Evolutionary conservation across 331 rosid species (phyloP).

Genomic region (Rhamnella rubrinervis): DNA sequence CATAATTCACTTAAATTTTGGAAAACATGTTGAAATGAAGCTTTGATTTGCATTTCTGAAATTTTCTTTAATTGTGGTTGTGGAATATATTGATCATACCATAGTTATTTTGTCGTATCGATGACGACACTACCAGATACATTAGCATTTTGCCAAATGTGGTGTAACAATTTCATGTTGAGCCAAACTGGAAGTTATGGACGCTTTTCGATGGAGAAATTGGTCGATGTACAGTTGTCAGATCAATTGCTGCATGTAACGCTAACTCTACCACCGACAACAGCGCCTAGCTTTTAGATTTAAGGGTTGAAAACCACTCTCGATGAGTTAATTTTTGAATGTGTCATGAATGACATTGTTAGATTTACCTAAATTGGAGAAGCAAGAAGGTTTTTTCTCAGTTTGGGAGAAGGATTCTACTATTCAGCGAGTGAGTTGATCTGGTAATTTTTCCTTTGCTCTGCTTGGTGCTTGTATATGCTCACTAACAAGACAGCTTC

Average conservation of each 20-base stretch:
- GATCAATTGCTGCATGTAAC: constrained; percentile 30
- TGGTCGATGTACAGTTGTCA: constrained; percentile 33
- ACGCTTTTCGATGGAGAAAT: constrained; percentile 15
- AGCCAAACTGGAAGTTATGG: constrained; percentile 25
- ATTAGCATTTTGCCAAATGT: constrained; percentile 10
- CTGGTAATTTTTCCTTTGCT: constrained; percentile 16
- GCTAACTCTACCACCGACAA: constrained; percentile 10
- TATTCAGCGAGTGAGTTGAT: constrained; percentile 6
- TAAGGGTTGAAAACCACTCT: not conserved
- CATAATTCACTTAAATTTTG: no score
- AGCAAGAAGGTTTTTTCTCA: not conserved
- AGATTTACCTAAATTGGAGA: constrained; percentile 16
- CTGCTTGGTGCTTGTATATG: constrained; percentile 4
- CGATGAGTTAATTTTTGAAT: not conserved
- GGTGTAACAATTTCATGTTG: constrained; percentile 12
- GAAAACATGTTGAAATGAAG: not conserved
- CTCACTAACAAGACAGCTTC: constrained; percentile 1
- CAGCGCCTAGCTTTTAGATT: constrained; percentile 3
- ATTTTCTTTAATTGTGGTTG: not conserved
- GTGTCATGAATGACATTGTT: constrained; percentile 4
- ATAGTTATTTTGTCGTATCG: constrained; percentile 18
- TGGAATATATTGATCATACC: constrained; percentile 3
- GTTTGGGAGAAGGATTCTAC: constrained; percentile 3
- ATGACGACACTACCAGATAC: constrained; percentile 9
- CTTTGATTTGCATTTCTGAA: not conserved